Percentiles rank a stretch among this genome's conserved stretches.
Conservation (phyloP, 1,139 yeast species). For the Chernovozyma aurita region DNA sequence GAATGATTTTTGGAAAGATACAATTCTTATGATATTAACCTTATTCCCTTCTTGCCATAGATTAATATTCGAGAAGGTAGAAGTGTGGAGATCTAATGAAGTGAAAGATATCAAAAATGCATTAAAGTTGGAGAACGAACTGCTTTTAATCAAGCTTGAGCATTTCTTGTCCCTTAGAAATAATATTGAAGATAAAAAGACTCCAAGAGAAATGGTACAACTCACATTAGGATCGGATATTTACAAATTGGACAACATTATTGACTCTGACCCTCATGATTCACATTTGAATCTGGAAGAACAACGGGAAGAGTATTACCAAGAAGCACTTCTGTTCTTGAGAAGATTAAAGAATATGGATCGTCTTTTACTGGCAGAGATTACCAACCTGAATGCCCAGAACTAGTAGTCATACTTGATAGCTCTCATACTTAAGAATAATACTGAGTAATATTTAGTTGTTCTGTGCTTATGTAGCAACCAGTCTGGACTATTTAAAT, state of each 20-base stretch:
- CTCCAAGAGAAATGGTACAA: not conserved
- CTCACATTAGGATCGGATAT: not conserved
- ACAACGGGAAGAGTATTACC: conserved; percentile 2
- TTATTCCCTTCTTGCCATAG: conserved; percentile 18
- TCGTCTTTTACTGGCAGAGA: too few species aligned
- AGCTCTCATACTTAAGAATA: too few species aligned
- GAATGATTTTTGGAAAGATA: conserved; percentile 18
- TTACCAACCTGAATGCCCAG: too few species aligned
- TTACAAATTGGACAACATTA: not conserved
- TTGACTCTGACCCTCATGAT: not conserved
- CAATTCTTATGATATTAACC: conserved; percentile 16
- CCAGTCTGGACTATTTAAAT: too few species aligned
- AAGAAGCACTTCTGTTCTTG: not conserved
- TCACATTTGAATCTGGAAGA: conserved; percentile 1
- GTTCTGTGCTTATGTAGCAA: too few species aligned
- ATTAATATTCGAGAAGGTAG: conserved; percentile 12
- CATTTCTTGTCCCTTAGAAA: not conserved
- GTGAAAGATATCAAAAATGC: conserved; percentile 12
- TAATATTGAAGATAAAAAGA: not conserved
- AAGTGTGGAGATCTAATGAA: conserved; percentile 18
- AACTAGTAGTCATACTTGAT: too few species aligned
- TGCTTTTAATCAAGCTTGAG: not conserved
- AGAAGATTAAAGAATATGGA: conserved; percentile 1
- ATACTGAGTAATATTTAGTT: too few species aligned
- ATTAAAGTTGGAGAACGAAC: not conserved